Evolutionary conservation across 2,329 filamentous ascomycete genomes (phyloP), one percentile per base, ranked within the genome.

Genomic region (Colletotrichum brevisporum): DNA sequence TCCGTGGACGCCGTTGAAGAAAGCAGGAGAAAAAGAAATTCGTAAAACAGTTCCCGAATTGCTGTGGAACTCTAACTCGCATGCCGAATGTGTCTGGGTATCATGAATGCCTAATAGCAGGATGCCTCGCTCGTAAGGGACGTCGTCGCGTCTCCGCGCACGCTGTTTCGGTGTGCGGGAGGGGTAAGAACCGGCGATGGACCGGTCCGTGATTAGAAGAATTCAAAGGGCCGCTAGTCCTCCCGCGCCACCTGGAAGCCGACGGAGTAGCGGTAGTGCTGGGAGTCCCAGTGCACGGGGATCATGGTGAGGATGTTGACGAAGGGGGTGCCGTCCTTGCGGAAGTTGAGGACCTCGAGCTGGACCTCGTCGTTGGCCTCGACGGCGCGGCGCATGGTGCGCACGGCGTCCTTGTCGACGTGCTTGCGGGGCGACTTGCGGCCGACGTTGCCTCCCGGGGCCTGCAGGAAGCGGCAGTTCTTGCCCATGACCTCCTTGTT

Each of bases 231-330:
- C 21, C 21, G 21, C 76, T 43, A 71, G 8, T 63, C 56, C 52
- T 72, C 89, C 53, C 91, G 79, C 80, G 93, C 92, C 31, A 93
- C 91, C 77, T 94, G 90, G 75, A 97, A 95, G 4, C 94, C 94
- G 27, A 97, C 91, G 58, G 91, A 94, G 76, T 92, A 95, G 70
- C 90, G 90, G 70, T 89, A 88, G 12, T 88, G 86, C 15, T 86
- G 83, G 1, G 86, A 85, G 48, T 93, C 89, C 86, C 90, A 92
- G 2, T 84, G 82, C 41, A 97, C 89, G 0, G 94, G 94, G 61
- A 97, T 92, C 84, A 97, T 94, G n/a, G 92, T 94, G 60, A 97
- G 83, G 13, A 95, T 77, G 74, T 97, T 97, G 84, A 91, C 91
- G 76, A 97, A 97, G 0, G 86, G 86, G 73, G 93, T 88, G 0